Evolutionary conservation across 2,329 filamentous ascomycete species (phyloP).

Genomic region (Apiospora arundinis): DNA sequence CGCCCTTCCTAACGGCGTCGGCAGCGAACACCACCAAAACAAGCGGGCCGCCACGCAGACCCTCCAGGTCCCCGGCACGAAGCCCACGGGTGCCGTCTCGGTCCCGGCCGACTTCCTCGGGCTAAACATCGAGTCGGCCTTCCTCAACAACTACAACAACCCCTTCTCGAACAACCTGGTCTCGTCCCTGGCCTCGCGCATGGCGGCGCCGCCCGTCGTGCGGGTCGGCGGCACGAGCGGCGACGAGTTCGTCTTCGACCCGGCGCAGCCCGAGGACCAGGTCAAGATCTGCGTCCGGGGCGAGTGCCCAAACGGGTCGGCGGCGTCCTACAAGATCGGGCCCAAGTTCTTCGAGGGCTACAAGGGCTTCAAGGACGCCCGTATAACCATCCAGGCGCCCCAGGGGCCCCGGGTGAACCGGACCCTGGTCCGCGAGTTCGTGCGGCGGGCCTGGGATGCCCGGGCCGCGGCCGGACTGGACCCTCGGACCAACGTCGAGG

Average conservation of each 20-base stretch:
- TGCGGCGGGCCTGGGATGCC: slow-evolving; percentile 15
- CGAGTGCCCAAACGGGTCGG: slow-evolving; percentile 22
- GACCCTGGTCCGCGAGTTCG: slow-evolving; percentile 21
- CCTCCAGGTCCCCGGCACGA: slow-evolving; percentile 11
- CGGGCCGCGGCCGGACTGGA: background rate
- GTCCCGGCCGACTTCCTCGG: slow-evolving; percentile 26
- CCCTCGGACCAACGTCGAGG: background rate
- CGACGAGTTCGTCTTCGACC: slow-evolving; percentile 24
- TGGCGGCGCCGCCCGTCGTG: slow-evolving; percentile 21
- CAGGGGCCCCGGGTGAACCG: slow-evolving; percentile 14
- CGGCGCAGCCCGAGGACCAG: slow-evolving; percentile 4
- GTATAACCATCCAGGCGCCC: slow-evolving; percentile 25
- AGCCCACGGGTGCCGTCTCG: slow-evolving; percentile 11
- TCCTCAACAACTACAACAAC: slow-evolving; percentile 25
- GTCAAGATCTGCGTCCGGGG: slow-evolving; percentile 21
- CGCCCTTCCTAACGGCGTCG: slow-evolving; percentile 53
- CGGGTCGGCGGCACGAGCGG: slow-evolving; percentile 27
- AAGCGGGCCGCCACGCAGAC: slow-evolving; percentile 14
- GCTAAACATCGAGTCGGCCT: slow-evolving; percentile 24
- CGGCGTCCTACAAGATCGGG: slow-evolving; percentile 21
- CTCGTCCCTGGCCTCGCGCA: slow-evolving; percentile 17
- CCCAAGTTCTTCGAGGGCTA: slow-evolving; percentile 25
- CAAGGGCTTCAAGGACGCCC: slow-evolving; percentile 22
- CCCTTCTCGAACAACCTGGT: slow-evolving; percentile 25
- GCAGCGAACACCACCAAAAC: slow-evolving; percentile 31